These are phyloP conservation scores for Borovskyia barvae DNA, from an alignment of 208 protist genomes.

Conservation along the genomic window DNA sequence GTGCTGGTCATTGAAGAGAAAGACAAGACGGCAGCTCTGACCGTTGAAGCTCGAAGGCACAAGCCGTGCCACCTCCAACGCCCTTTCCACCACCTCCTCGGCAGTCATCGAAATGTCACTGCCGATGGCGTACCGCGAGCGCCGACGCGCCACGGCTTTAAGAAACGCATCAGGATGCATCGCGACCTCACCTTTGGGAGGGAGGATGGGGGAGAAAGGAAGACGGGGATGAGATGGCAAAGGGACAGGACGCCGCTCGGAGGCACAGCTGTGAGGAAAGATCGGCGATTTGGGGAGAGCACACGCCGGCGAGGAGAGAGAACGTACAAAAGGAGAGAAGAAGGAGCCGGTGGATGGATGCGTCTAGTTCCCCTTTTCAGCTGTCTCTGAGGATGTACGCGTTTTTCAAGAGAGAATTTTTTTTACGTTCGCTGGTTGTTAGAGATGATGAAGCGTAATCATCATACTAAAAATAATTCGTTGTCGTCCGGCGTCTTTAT, in stretches of 20 bases:
- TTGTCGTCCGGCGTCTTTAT: too few relatives aligned
- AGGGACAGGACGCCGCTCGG: too few relatives aligned
- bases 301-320: background rate
- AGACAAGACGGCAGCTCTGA: slow-evolving; percentile 35
- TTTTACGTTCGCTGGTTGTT: too few relatives aligned
- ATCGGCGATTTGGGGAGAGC: slow-evolving; percentile 6
- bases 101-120: slow-evolving; percentile 10
- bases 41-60: slow-evolving; percentile 45
- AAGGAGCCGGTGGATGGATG: background rate
- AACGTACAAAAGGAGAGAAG: background rate
- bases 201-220: too few relatives aligned
- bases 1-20: slow-evolving; percentile 30
- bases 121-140: slow-evolving; percentile 32
- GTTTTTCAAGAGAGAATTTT: too few relatives aligned
- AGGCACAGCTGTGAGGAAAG: slow-evolving; percentile 19
- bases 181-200: too few relatives aligned
- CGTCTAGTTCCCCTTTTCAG: too few relatives aligned
- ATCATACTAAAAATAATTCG: slow-evolving; percentile 3
- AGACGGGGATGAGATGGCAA: too few relatives aligned
- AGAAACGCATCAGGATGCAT: slow-evolving; percentile 8
- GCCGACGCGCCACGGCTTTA: slow-evolving; percentile 9
- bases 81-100: slow-evolving; percentile 15
- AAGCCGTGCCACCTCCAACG: slow-evolving; percentile 12
- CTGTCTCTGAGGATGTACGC: too few relatives aligned
- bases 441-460: too few relatives aligned